A percentile compares a stretch with the other conserved stretches of the same genome.
phyloP scores from a whole-genome alignment of 1,139 yeast genomes.

The Magnusiomyces clavatus region DNA sequence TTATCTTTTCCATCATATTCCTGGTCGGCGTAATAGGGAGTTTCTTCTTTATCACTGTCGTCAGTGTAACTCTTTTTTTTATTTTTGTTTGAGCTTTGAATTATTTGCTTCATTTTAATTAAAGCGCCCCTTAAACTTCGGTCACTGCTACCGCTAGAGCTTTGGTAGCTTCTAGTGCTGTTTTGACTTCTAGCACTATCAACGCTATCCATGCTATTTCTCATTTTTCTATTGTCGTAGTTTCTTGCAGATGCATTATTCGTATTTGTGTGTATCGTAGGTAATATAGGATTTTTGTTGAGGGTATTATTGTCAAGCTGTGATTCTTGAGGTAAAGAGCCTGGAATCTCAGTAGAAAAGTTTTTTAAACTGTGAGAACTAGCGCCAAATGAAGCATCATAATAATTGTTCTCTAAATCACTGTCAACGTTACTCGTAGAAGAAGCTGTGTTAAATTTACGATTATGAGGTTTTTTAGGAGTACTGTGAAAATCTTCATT shows the following conservation, averaged over 20 bases:
- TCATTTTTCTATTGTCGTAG: neutral
- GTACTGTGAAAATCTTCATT: conserved; percentile 2
- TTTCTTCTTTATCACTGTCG: neutral
- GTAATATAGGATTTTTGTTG: neutral
- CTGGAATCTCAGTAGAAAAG: too few relatives aligned
- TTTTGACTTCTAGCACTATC: neutral
- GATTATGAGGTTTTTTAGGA: neutral
- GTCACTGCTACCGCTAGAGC: neutral
- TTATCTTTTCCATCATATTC: neutral
- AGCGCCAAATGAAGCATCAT: neutral
- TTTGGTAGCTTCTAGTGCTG: conserved; percentile 1
- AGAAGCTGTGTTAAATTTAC: neutral
- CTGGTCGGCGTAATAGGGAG: neutral
- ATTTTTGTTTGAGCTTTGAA: neutral
- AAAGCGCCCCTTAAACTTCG: neutral
- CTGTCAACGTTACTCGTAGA: neutral
- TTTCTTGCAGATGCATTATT: too few relatives aligned
- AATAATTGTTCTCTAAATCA: too few relatives aligned
- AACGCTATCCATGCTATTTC: neutral
- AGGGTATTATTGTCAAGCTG: neutral
- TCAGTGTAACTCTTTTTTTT: neutral
- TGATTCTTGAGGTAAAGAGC: too few relatives aligned
- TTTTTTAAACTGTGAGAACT: conserved; percentile 1
- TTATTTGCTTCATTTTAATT: neutral
- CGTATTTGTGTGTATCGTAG: too few relatives aligned